Percentiles rank a stretch among this genome's conserved stretches.
phyloP scores from a whole-genome alignment of 2,329 filamentous ascomycete genomes.

The Claviceps humidiphila region DNA sequence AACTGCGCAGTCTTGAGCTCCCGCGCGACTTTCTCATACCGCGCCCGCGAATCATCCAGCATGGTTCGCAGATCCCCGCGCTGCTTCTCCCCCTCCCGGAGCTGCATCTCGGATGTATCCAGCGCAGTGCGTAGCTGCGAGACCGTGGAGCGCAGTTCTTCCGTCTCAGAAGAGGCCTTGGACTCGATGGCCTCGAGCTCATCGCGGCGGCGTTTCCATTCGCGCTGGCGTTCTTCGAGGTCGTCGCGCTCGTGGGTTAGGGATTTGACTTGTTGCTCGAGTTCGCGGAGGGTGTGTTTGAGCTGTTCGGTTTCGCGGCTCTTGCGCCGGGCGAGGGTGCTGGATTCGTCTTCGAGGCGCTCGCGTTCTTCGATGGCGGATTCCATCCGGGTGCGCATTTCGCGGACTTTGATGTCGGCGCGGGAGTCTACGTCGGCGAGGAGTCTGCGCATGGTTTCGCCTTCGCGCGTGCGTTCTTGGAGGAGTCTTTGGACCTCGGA shows the following conservation, averaged over 20 bases:
- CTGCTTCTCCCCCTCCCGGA: slow-evolving; percentile 72
- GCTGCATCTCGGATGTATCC: slow-evolving; percentile 77
- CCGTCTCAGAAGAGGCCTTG: slow-evolving; percentile 57
- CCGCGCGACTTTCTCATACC: slow-evolving; percentile 69
- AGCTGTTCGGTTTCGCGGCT: slow-evolving; percentile 80
- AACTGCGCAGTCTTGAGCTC: slow-evolving; percentile 41
- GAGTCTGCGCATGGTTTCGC: slow-evolving; percentile 85
- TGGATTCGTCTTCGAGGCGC: slow-evolving; percentile 80
- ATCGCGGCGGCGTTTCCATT: slow-evolving; percentile 60
- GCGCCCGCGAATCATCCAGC: slow-evolving; percentile 63
- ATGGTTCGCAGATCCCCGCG: slow-evolving; percentile 60
- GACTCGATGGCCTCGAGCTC: slow-evolving; percentile 62
- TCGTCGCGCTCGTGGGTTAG: slow-evolving; percentile 66
- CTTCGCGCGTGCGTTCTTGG: slow-evolving; percentile 77
- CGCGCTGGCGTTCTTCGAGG: slow-evolving; percentile 57
- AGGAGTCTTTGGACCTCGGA: slow-evolving; percentile 77
- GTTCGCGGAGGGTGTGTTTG: slow-evolving; percentile 63
- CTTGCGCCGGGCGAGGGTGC: slow-evolving; percentile 59
- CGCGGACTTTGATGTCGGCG: slow-evolving; percentile 67
- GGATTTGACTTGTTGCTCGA: slow-evolving; percentile 62
- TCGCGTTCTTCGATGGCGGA: slow-evolving; percentile 88
- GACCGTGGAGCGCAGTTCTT: slow-evolving; percentile 65
- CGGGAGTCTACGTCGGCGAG: slow-evolving; percentile 76
- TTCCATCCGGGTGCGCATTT: slow-evolving; percentile 83
- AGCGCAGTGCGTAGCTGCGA: slow-evolving; percentile 65